Evolutionary conservation across 441 rosid genomes (phyloP), one percentile per base, ranked within the genome.

Genomic region (Brassica hybrid): DNA sequence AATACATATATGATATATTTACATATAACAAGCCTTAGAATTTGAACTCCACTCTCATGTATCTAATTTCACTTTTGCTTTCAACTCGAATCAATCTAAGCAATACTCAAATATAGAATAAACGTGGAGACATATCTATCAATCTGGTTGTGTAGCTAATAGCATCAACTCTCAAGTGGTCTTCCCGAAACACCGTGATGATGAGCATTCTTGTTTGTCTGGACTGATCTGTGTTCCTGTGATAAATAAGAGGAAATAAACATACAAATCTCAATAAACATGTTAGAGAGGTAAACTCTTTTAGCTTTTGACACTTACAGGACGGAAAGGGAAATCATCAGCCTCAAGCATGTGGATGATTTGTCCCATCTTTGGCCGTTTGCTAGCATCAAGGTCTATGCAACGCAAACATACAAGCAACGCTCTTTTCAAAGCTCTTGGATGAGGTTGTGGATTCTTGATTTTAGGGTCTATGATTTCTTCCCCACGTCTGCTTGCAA

Each of bases 351-450:
- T 90, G 79, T 94, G 97, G 76, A 91, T 89, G 56, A 94, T 86
- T 79, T 92, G 99, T 73, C 99, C 97, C 99, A 94, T 94, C 87
- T 92, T 94, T 19, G 99, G 99, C 18, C 99, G 84, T 86, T 94
- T 94, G 57, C 71, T 74, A 54, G 91, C 86, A 81, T 92, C 97
- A 84, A 92, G 80, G 83, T 94, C 99, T 74, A 94, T 90, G 79
- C 99, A 94, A 65, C 99, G 94, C 59, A 94, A 88, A 81, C 99
- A 92, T 57, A 94, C 87, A 54, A 92, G 86, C 77, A 94, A 77
- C 0, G 86, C 87, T 74, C 97, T 85, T 77, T 91, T 94, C 56
- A 92, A 67, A 74, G 91, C 83, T 86, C 97, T 88, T 63, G 89
- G 86, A 69, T 93, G 68, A 72, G 93, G 68, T 21, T 73, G 88